These are phyloP conservation scores for Populus deltoides DNA, from an alignment of 345 rosid species.

Conservation along the genomic window DNA sequence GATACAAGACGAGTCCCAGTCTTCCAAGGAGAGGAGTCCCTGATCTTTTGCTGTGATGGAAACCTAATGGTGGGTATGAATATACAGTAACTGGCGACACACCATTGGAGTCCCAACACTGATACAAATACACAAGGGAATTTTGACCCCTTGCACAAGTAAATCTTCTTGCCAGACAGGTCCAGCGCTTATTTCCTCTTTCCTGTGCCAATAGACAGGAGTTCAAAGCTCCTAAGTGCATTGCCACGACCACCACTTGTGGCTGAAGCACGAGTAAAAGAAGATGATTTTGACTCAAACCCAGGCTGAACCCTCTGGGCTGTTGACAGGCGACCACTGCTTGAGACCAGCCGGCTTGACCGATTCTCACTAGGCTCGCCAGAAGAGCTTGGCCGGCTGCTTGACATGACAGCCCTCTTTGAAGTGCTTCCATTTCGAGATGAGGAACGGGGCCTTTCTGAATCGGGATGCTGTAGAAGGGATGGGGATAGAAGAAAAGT, in stretches of 20 bases:
- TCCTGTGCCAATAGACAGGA: conserved; percentile 51
- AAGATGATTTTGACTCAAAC: conserved; percentile 46
- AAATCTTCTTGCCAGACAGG: conserved; percentile 9
- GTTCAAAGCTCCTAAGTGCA: conserved; percentile 59
- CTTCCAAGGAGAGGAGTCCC: neutral
- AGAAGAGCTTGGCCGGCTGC: conserved; percentile 68
- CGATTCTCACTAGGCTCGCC: conserved; percentile 70
- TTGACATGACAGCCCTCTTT: conserved; percentile 57
- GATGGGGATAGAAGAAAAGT: neutral
- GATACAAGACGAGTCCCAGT: neutral
- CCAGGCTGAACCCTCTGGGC: conserved; percentile 64
- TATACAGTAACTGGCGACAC: conserved; percentile 18
- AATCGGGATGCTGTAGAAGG: conserved; percentile 44
- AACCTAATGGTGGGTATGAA: conserved; percentile 8
- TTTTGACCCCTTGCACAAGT: conserved; percentile 10
- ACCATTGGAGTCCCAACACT: neutral
- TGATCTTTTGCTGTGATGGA: conserved; percentile 1
- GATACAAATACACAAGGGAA: conserved; percentile 6
- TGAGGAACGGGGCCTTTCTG: conserved; percentile 50
- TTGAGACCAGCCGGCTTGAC: conserved; percentile 58
- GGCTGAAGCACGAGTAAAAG: conserved; percentile 45
- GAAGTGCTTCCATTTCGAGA: conserved; percentile 69
- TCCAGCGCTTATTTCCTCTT: conserved; percentile 23
- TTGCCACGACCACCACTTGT: conserved; percentile 53
- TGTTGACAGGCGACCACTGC: conserved; percentile 59